Base-by-base conservation (phyloP, 768 basidiomycete genomes). In the Lanmaoa pseudosensibilis region DNA sequence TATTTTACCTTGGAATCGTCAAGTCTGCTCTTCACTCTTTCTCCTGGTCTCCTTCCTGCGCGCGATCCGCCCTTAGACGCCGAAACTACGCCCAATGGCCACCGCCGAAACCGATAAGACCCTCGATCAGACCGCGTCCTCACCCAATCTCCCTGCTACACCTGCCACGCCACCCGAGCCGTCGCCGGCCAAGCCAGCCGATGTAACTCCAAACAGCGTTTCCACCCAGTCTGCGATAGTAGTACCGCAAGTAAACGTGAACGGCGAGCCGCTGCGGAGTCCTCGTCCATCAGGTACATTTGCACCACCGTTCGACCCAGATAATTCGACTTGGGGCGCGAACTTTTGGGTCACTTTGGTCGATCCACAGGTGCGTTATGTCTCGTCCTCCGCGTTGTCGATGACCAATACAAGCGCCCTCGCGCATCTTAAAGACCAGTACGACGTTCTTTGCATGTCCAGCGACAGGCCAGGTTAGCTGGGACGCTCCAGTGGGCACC, bases 261-360 rank as follows among this genome's bases (percentile, higher is more conserved):
- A 73, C 41, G 71, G 71, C 21, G 69, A 74, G 25, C 71, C 71
- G 5, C 19, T 73, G 12, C 60, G 57, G 39, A 74, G 67, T 51
- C 71, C 67, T 45, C 67, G 71, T 34, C 73, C 68, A 9, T 71
- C 73, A n/a, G 67, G 57, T 30, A 62, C 59, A 3, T 64, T 66
- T n/a, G 15, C 30, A 4, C 21, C 45, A 2, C 49, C 61, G 0
- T 50, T 60, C 30, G 73, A 73, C 57, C 56, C 64, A 4, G 71
- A 73, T 32, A 81, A 80, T 61, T 73, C 81, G 58, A 81, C 80
- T 30, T 94, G 92, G 92, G 92, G 92, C 5, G 83, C 88, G 27
- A 87, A 93, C 70, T 96, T 97, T 69, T 97, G 94, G 94, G 92
- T 96, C 8, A 95, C 94, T 7, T 79, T 96, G 50, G 82, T 89